Conservation (phyloP, 495 filamentous ascomycete species). For the Aspergillus sclerotioniger region DNA sequence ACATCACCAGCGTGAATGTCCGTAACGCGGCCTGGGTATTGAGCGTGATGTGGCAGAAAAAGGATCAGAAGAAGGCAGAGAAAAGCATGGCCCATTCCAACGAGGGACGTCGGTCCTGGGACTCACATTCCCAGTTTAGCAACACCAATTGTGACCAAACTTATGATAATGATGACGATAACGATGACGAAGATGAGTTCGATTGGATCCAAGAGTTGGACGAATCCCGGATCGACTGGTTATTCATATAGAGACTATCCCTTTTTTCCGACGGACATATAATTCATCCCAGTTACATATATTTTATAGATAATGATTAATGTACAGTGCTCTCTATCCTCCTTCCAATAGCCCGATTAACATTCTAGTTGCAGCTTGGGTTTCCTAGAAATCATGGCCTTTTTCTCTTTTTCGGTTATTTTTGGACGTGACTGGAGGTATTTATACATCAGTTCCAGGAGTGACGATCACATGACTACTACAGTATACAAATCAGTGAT, state of each 20-base stretch:
- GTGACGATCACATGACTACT: too few relatives aligned
- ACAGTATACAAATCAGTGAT: too few relatives aligned
- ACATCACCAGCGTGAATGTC: slow-evolving; percentile 44
- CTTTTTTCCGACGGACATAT: slow-evolving; percentile 1
- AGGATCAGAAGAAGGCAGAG: slow-evolving; percentile 31
- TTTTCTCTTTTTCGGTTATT: too few relatives aligned
- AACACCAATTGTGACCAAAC: not conserved
- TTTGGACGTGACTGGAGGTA: too few relatives aligned
- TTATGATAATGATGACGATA: slow-evolving; percentile 17
- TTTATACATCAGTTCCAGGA: too few relatives aligned
- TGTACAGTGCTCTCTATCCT: not conserved
- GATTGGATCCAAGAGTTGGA: slow-evolving; percentile 50
- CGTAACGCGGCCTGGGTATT: slow-evolving; percentile 48
- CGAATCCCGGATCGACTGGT: slow-evolving; percentile 44
- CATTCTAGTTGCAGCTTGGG: too few relatives aligned
- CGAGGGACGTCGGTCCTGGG: not conserved
- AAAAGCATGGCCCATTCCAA: not conserved
- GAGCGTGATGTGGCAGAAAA: slow-evolving; percentile 47
- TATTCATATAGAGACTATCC: slow-evolving; percentile 41
- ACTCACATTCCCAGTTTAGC: too few relatives aligned
- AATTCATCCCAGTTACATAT: slow-evolving; percentile 13
- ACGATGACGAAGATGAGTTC: slow-evolving; percentile 33
- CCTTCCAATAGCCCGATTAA: too few relatives aligned
- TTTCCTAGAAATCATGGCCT: too few relatives aligned
- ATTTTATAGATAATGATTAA: slow-evolving; percentile 15